A percentile compares a stretch with the other conserved stretches of the same genome.
Evolutionary conservation across 306 rosid genomes (phyloP).

Genomic region (Ziziphus jujuba): DNA sequence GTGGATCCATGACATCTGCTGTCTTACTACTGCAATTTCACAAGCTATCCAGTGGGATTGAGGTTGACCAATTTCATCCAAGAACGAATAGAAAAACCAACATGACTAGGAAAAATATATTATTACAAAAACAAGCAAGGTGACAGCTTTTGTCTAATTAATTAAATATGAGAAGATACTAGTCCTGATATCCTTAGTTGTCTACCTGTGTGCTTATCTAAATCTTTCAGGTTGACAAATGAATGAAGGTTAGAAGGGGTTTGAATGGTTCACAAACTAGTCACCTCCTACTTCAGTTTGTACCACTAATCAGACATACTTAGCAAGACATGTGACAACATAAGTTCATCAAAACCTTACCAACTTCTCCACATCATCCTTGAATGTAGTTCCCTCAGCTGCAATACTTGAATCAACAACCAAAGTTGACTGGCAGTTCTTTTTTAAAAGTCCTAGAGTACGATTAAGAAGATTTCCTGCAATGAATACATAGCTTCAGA

Average conservation of each 20-base stretch:
- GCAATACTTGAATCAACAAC: conserved; percentile 68
- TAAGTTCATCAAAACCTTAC: conserved; percentile 31
- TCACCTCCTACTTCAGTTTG: conserved; percentile 5
- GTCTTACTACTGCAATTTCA: background rate
- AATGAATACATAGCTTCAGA: conserved; percentile 24
- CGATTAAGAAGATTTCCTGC: conserved; percentile 97
- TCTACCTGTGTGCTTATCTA: background rate
- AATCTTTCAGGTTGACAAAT: background rate
- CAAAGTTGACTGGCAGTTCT: conserved; percentile 85
- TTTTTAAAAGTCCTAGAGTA: conserved; percentile 82
- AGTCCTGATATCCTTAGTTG: background rate
- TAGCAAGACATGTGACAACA: background rate
- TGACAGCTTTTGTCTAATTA: background rate
- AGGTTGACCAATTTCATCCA: background rate
- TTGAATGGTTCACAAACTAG: conserved; percentile 4
- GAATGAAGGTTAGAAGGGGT: background rate
- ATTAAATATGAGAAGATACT: background rate
- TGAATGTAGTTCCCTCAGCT: conserved; percentile 71
- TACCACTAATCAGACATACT: background rate
- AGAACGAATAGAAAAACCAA: background rate
- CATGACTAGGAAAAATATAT: background rate
- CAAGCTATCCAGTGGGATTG: background rate
- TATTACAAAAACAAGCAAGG: background rate
- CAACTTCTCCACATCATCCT: conserved; percentile 70
- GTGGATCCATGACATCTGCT: background rate